Conservation (phyloP, 2,329 filamentous ascomycete genomes). For the Fusarium anguioides region DNA sequence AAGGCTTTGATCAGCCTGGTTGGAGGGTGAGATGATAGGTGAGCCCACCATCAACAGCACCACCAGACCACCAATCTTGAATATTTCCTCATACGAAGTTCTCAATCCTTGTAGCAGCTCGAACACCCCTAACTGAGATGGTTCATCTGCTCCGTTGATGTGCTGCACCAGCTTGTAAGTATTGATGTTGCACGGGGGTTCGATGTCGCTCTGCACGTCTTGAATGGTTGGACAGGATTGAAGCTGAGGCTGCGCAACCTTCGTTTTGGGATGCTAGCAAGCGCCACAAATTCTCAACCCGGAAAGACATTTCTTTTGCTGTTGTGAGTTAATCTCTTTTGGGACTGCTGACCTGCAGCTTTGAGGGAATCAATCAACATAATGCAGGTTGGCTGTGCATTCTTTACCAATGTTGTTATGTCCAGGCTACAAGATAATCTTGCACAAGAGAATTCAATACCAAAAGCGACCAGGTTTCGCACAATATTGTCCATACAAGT, state of each 20-base stretch:
- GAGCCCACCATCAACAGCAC: constrained; percentile 41
- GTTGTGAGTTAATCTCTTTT: constrained; percentile 37
- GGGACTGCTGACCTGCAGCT: constrained; percentile 18
- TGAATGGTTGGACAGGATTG: constrained; percentile 29
- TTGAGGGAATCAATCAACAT: constrained; percentile 28
- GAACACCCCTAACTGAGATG: constrained; percentile 35
- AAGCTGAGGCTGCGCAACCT: constrained; percentile 17
- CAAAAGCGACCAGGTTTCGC: not conserved
- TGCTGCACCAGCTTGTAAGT: constrained; percentile 15
- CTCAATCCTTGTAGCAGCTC: constrained; percentile 24
- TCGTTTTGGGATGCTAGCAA: constrained; percentile 15
- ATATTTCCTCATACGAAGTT: constrained; percentile 21
- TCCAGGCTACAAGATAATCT: no score
- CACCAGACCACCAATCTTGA: constrained; percentile 37
- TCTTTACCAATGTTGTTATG: not conserved
- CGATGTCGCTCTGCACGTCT: constrained; percentile 25
- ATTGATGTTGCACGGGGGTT: constrained; percentile 7
- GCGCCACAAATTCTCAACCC: constrained; percentile 19
- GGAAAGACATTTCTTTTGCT: constrained; percentile 18
- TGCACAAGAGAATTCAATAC: not conserved
- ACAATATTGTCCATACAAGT: not conserved
- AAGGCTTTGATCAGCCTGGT: constrained; percentile 19
- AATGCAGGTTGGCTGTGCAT: constrained; percentile 21
- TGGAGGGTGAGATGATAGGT: constrained; percentile 44
- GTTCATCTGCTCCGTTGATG: constrained; percentile 36